Evolutionary conservation across 768 basidiomycete genomes (phyloP).

Genomic region (Termitomyces eurrhizus): DNA sequence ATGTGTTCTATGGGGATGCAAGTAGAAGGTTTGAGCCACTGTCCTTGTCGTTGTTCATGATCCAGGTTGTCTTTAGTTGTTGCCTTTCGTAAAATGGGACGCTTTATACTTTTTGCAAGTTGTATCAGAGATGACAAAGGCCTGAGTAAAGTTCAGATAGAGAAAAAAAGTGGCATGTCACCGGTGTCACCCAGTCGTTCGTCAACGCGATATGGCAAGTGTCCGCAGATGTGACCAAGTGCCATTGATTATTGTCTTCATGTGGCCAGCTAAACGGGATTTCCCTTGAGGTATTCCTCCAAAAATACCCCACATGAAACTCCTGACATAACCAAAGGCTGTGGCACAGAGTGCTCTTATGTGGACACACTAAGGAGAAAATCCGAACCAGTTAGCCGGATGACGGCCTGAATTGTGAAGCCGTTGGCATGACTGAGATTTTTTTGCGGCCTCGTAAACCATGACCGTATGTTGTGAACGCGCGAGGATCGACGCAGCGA

Average conservation of each 20-base stretch:
- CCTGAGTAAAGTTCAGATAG: not conserved
- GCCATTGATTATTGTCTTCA: not conserved
- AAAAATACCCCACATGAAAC: not conserved
- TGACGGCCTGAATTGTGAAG: not conserved
- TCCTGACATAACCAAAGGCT: not conserved
- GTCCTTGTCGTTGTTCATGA: conserved; percentile 14
- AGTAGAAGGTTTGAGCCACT: conserved; percentile 10
- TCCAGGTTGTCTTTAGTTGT: not conserved
- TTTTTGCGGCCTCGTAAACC: not conserved
- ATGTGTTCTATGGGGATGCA: conserved; percentile 18
- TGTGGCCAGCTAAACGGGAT: not conserved
- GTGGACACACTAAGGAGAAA: too few relatives aligned
- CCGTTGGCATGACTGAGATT: not conserved
- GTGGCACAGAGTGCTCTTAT: not conserved
- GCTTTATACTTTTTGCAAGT: not conserved
- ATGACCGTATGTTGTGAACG: not conserved
- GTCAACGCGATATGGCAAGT: not conserved
- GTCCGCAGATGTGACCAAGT: not conserved
- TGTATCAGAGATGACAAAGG: not conserved
- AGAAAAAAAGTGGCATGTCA: not conserved
- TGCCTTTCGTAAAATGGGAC: too few relatives aligned
- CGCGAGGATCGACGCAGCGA: not conserved
- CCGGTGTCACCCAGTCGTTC: not conserved
- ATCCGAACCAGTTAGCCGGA: not conserved
- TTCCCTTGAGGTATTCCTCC: not conserved